phyloP scores from a whole-genome alignment of 768 basidiomycete genomes.

The Mycena kentingensis region DNA sequence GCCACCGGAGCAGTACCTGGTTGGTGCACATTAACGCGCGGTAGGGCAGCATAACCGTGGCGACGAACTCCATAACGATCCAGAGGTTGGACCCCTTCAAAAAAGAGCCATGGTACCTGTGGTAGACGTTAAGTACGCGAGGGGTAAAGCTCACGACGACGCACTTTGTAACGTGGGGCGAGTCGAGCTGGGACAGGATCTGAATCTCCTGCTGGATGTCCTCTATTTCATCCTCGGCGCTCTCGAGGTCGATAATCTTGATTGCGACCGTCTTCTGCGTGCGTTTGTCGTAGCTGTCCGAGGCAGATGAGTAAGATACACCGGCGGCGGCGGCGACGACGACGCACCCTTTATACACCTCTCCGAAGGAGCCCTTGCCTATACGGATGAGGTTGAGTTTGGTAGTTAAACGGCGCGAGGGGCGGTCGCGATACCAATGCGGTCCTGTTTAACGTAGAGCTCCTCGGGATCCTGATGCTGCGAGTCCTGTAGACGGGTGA shows the following conservation, averaged over 20 bases:
- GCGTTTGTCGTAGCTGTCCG: constrained; percentile 83
- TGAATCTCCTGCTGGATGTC: constrained; percentile 99
- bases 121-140: constrained; percentile 6
- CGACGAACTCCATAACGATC: constrained; percentile 97
- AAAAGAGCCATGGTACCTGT: constrained; percentile 91
- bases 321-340: constrained; percentile 13
- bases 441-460: constrained; percentile 94
- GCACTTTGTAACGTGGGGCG: constrained; percentile 93
- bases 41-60: background rate
- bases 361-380: constrained; percentile 99
- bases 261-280: constrained; percentile 98
- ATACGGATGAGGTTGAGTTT: constrained; percentile 19
- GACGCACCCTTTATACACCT: constrained; percentile 95
- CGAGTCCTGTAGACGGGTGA: constrained; percentile 51
- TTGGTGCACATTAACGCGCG: background rate
- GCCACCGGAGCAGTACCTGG: constrained; percentile 94
- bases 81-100: constrained; percentile 95
- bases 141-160: constrained; percentile 32
- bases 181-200: constrained; percentile 95
- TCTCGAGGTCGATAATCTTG: constrained; percentile 99
- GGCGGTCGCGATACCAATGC: constrained; percentile 71
- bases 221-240: constrained; percentile 99
- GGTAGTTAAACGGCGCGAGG: constrained; percentile 8
- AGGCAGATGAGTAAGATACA: constrained; percentile 3
- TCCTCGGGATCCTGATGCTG: constrained; percentile 91